phyloP scores from a whole-genome alignment of 805 yeast species.

The Metschnikowia reukaufii region DNA sequence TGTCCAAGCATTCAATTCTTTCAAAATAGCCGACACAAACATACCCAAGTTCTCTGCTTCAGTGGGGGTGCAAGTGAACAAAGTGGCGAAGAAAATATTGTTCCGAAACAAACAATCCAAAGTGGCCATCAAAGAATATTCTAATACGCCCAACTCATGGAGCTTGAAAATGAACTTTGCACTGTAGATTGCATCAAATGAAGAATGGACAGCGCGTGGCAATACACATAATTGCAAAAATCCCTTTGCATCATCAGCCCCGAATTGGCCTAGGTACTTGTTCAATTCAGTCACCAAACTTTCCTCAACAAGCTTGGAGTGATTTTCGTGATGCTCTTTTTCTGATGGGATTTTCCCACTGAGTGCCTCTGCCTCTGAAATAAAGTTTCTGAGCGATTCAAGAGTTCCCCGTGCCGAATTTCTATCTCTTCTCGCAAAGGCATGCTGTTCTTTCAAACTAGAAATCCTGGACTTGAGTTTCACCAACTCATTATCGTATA shows the following conservation, averaged over 20 bases:
- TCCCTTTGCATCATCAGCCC: neutral
- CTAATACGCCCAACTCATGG: conserved; percentile 37
- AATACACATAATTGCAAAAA: conserved; percentile 66
- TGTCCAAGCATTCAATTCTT: conserved; percentile 47
- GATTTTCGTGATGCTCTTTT: conserved; percentile 44
- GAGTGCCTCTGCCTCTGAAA: conserved; percentile 26
- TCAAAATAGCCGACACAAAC: conserved; percentile 60
- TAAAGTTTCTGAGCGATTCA: conserved; percentile 28
- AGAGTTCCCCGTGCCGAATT: conserved; percentile 15
- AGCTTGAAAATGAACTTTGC: conserved; percentile 59
- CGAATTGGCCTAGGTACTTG: conserved; percentile 12
- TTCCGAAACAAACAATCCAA: conserved; percentile 49
- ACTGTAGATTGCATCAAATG: conserved; percentile 75
- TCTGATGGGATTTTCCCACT: conserved; percentile 37
- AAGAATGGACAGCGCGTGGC: conserved; percentile 76
- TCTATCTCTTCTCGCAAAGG: conserved; percentile 27
- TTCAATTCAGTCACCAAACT: conserved; percentile 43
- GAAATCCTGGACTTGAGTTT: conserved; percentile 39
- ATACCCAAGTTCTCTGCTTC: conserved; percentile 85
- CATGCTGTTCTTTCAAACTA: conserved; percentile 37
- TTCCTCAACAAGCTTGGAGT: conserved; percentile 32
- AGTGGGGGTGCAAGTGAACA: conserved; percentile 67
- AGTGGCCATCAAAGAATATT: conserved; percentile 39
- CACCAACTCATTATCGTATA: conserved; percentile 50
- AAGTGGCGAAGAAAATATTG: conserved; percentile 52